Evolutionary conservation across 768 basidiomycete species (phyloP).

Genomic region (Austroboletus eburneus): DNA sequence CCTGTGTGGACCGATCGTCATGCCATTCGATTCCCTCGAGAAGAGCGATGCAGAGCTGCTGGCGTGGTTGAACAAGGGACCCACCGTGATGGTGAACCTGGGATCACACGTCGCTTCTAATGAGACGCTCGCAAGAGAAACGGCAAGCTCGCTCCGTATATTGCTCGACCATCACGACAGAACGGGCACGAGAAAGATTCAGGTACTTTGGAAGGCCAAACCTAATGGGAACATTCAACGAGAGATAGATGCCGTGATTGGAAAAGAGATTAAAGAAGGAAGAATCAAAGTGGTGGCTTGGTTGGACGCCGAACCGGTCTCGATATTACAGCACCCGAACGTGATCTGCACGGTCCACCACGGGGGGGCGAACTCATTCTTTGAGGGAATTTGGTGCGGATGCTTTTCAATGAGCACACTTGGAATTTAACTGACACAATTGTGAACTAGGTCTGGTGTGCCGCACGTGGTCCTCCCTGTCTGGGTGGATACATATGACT

Average conservation of each 20-base stretch:
- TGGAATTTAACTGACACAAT: too few relatives aligned
- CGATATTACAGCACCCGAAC: neutral
- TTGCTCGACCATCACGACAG: neutral
- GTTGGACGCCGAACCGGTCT: neutral
- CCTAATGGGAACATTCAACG: neutral
- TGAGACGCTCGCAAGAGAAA: neutral
- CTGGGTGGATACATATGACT: neutral
- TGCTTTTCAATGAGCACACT: neutral
- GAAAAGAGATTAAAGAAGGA: neutral
- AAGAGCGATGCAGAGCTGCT: neutral
- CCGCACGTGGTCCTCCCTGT: neutral
- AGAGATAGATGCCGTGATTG: neutral
- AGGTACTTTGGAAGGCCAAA: neutral
- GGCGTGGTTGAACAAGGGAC: neutral
- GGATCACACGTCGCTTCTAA: neutral
- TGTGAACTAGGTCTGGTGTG: neutral
- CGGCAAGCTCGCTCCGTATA: neutral
- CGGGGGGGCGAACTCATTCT: constrained; percentile 1
- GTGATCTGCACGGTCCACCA: constrained; percentile 4
- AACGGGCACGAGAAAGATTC: neutral
- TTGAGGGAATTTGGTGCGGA: neutral
- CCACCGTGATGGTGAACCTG: neutral
- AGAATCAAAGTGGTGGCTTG: neutral
- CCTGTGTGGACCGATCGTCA: neutral
- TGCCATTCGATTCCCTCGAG: neutral